These are phyloP conservation scores for Rheum nobile DNA, from an alignment of 148 eudicot genomes.

Conservation along the genomic window DNA sequence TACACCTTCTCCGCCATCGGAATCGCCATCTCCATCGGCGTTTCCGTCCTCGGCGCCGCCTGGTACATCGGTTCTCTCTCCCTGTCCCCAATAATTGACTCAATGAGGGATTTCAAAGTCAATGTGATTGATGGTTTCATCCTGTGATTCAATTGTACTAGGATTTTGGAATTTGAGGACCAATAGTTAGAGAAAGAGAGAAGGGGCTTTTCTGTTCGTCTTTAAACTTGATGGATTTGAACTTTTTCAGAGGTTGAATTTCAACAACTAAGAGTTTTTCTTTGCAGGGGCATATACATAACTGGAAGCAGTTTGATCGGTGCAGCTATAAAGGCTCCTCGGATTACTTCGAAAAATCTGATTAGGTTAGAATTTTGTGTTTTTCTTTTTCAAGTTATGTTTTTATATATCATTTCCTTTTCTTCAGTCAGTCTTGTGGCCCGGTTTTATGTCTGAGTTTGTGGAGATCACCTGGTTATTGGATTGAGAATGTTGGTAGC, in stretches of 20 bases:
- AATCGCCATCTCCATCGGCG: conserved; percentile 84
- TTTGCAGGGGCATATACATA: conserved; percentile 74
- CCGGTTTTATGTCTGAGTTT: background rate
- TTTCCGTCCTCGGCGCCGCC: conserved; percentile 93
- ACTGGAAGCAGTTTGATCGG: conserved; percentile 99
- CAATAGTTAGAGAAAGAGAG: too few relatives aligned
- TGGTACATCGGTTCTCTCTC: conserved; percentile 32
- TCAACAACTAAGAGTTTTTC: background rate
- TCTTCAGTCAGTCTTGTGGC: background rate
- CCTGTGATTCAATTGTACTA: background rate
- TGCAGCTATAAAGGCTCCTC: conserved; percentile 95
- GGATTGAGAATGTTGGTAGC: background rate
- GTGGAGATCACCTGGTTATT: background rate
- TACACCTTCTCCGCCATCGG: conserved; percentile 85
- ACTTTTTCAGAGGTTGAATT: background rate
- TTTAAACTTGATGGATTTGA: background rate
- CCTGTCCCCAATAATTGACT: background rate
- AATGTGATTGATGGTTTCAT: background rate
- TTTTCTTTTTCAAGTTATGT: background rate
- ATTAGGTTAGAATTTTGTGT: conserved; percentile 44
- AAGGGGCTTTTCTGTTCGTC: too few relatives aligned
- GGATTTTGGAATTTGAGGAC: background rate
- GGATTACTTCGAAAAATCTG: conserved; percentile 91
- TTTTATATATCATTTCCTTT: background rate
- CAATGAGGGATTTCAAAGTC: background rate